Evolutionary conservation across 164 flowering plant genomes (phyloP).

Genomic region (Santalum album): DNA sequence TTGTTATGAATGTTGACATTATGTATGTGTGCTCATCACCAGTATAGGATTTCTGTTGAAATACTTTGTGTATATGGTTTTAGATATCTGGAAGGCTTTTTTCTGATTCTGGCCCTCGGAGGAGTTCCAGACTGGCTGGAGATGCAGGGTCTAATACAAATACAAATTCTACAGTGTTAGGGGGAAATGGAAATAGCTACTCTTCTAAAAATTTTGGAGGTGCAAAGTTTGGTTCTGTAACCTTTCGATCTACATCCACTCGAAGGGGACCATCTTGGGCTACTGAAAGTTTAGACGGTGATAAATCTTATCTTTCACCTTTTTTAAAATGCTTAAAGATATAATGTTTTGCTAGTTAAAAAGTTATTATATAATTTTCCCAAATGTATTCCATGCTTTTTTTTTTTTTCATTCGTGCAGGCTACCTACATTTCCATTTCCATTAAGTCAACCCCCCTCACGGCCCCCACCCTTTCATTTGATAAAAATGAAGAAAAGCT

Average conservation of each 20-base stretch:
- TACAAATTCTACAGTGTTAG: slow-evolving; percentile 26
- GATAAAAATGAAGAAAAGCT: too few relatives aligned
- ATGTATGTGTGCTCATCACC: background rate
- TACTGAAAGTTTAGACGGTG: slow-evolving; percentile 76
- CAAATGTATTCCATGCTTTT: too few relatives aligned
- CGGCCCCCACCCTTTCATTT: too few relatives aligned
- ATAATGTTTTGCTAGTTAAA: too few relatives aligned
- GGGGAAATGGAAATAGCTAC: slow-evolving; percentile 67
- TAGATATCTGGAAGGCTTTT: slow-evolving; percentile 92
- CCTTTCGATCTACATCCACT: slow-evolving; percentile 59
- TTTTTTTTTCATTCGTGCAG: too few relatives aligned
- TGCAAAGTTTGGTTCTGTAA: slow-evolving; percentile 52
- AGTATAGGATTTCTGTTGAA: background rate
- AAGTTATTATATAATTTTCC: too few relatives aligned
- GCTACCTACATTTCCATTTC: too few relatives aligned
- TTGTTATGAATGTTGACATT: background rate
- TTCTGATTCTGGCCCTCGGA: slow-evolving; percentile 86
- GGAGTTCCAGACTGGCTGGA: slow-evolving; percentile 83
- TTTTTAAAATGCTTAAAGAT: too few relatives aligned
- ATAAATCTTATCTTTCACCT: background rate
- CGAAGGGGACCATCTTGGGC: slow-evolving; percentile 68
- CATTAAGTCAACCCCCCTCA: too few relatives aligned
- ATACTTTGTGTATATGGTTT: background rate
- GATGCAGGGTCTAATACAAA: slow-evolving; percentile 45
- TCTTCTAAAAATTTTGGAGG: slow-evolving; percentile 57